Evolutionary conservation across 2,329 filamentous ascomycete species (phyloP), one percentile per base, ranked within the genome.

Genomic region (Grosmannia huntii): DNA sequence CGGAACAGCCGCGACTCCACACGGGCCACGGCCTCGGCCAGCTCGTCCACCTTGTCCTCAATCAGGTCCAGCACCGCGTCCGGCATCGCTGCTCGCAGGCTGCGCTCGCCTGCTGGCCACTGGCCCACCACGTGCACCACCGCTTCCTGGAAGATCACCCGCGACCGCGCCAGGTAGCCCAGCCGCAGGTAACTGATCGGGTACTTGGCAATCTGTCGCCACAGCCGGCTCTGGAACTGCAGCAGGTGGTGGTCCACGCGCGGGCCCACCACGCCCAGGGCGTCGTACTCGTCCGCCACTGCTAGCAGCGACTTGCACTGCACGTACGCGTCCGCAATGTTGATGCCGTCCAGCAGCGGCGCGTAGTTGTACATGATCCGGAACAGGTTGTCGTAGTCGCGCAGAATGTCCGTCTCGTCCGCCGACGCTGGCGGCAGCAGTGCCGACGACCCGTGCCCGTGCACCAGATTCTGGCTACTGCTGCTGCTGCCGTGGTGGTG

Each of bases 171-270:
- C 49, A 96, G 79, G 66, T 90, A 96, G 44, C 90, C 91, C 1
- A 97, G 80, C 59, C 91, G 91, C 53, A 96, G 81, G 68, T 96
- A 97, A 60, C 85, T 90, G 53, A 94, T 89, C 14, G 92, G 91
- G 68, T 96, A 96, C 72, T 96, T 96, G 56, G 91, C 90, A 62
- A 96, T 95, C 71, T 96, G 92, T 71, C 94, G 95, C 86, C 91
- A 96, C 2, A 97, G 79, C 1, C 90, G 82, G 25, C 87, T 88
- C 66, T 94, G 90, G 69, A 96, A 97, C 65, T 94, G 89, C 19
- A 97, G 76, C 16, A 97, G 78, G 70, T 97, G 92, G 73, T 97
- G 91, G 71, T 96, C 92, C 51, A 96, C 88, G 44, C 92, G 83
- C 1, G 89, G 89, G 0, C 91, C 91, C 10, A 95, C 90, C 19